Percentiles rank a stretch among this genome's conserved stretches.
These are phyloP conservation scores for Talaromyces atroroseus DNA, from an alignment of 2,329 filamentous ascomycete species.

Conservation along the genomic window DNA sequence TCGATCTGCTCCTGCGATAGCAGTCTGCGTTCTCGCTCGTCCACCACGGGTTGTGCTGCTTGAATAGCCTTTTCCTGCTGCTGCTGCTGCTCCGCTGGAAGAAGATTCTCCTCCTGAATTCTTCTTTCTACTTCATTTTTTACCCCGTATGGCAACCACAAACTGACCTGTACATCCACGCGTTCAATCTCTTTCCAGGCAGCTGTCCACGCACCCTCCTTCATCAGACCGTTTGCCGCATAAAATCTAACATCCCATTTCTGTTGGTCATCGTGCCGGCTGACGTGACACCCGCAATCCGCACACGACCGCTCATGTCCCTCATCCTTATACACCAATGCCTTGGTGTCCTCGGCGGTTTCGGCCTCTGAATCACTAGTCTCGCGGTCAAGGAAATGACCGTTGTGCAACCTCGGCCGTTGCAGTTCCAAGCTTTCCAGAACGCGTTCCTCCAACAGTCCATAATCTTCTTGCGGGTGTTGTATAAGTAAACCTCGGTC, in stretches of 20 bases:
- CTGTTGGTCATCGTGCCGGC: slow-evolving; percentile 43
- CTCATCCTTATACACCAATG: slow-evolving; percentile 19
- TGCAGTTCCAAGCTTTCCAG: slow-evolving; percentile 56
- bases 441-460: slow-evolving; percentile 57
- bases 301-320: slow-evolving; percentile 42
- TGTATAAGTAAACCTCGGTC: slow-evolving; percentile 57
- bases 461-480: slow-evolving; percentile 58
- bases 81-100: slow-evolving; percentile 17
- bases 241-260: slow-evolving; percentile 74
- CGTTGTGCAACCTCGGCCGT: slow-evolving; percentile 51
- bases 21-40: background rate
- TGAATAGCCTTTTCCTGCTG: slow-evolving; percentile 15
- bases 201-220: slow-evolving; percentile 82
- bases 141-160: slow-evolving; percentile 54
- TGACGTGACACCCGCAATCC: slow-evolving; percentile 47
- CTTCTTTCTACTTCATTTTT: slow-evolving; percentile 46
- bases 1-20: slow-evolving; percentile 12
- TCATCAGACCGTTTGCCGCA: slow-evolving; percentile 91
- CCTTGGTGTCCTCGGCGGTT: slow-evolving; percentile 22
- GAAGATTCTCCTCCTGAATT: slow-evolving; percentile 33
- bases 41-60: slow-evolving; percentile 1
- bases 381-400: slow-evolving; percentile 47
- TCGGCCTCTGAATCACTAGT: slow-evolving; percentile 7
- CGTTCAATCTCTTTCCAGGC: slow-evolving; percentile 98
- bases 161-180: slow-evolving; percentile 88